Percentiles rank a stretch among this genome's conserved stretches.
Conservation (phyloP, 106 monocot species). For the Allium fistulosum region DNA sequence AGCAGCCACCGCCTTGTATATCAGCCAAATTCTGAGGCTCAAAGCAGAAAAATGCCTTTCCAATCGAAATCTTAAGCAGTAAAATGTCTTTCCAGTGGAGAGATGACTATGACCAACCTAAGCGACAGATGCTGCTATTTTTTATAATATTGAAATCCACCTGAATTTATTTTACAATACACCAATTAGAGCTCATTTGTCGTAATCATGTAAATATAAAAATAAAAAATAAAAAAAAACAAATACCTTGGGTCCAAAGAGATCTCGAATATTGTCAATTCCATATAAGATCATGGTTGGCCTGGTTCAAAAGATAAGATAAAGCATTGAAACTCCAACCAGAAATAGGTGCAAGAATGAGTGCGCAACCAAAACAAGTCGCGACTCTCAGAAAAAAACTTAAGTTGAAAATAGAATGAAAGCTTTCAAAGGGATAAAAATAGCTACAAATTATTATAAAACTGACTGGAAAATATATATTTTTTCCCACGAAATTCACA, state of each 20-base stretch:
- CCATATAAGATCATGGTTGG: slow-evolving; percentile 97
- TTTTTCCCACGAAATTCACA: too few species aligned
- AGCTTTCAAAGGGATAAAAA: background rate
- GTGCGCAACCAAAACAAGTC: background rate
- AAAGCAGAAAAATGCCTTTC: too few species aligned
- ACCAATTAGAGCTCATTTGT: background rate
- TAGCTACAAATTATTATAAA: too few species aligned
- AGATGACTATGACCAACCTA: slow-evolving; percentile 37
- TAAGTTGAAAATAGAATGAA: background rate
- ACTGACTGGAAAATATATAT: too few species aligned
- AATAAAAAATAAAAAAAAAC: background rate
- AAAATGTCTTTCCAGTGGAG: background rate
- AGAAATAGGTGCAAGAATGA: background rate
- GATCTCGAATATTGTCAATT: slow-evolving; percentile 89
- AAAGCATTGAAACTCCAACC: too few species aligned
- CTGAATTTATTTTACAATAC: slow-evolving; percentile 25
- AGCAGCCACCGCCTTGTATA: background rate
- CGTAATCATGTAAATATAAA: background rate
- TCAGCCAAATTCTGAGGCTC: background rate
- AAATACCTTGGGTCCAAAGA: slow-evolving; percentile 91
- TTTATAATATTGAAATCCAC: slow-evolving; percentile 81
- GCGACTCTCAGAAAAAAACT: slow-evolving; percentile 4
- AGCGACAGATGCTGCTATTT: slow-evolving; percentile 62
- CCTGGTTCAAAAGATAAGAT: slow-evolving; percentile 32
- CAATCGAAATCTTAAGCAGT: background rate